Percentiles rank a stretch among this genome's conserved stretches.
Evolutionary conservation across 148 eudicot genomes (phyloP).

Genomic region (Salicornia ramosissima): DNA sequence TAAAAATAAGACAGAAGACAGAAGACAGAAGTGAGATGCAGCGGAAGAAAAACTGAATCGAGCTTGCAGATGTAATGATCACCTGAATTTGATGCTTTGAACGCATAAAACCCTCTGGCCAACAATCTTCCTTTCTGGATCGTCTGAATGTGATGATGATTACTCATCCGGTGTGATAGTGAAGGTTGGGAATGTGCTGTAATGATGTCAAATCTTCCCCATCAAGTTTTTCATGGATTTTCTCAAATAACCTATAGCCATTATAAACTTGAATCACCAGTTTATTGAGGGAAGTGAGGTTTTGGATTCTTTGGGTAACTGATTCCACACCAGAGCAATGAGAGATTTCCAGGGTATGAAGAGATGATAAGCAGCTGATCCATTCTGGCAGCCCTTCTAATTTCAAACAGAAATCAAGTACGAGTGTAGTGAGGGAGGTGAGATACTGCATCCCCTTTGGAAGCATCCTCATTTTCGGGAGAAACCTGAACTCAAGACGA

Average conservation of each 20-base stretch:
- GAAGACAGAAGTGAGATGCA: too few relatives aligned
- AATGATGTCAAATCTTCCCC: neutral
- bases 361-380: constrained; percentile 21
- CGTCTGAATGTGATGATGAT: too few relatives aligned
- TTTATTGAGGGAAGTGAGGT: neutral
- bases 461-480: neutral
- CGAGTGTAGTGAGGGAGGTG: constrained; percentile 18
- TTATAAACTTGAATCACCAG: neutral
- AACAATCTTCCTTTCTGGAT: too few relatives aligned
- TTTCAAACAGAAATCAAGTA: neutral
- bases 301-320: too few relatives aligned
- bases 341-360: too few relatives aligned
- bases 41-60: too few relatives aligned
- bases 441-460: constrained; percentile 19
- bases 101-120: too few relatives aligned
- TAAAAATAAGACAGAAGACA: too few relatives aligned
- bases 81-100: too few relatives aligned
- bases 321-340: too few relatives aligned
- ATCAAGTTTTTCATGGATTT: neutral
- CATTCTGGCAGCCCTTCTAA: constrained; percentile 18
- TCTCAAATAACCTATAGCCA: neutral
- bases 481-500: neutral
- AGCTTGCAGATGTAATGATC: too few relatives aligned
- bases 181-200: neutral
- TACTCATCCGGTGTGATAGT: too few relatives aligned